Evolutionary conservation across 1,284 basidiomycete genomes (phyloP).

Genomic region (Ceratobasidium sp.): DNA sequence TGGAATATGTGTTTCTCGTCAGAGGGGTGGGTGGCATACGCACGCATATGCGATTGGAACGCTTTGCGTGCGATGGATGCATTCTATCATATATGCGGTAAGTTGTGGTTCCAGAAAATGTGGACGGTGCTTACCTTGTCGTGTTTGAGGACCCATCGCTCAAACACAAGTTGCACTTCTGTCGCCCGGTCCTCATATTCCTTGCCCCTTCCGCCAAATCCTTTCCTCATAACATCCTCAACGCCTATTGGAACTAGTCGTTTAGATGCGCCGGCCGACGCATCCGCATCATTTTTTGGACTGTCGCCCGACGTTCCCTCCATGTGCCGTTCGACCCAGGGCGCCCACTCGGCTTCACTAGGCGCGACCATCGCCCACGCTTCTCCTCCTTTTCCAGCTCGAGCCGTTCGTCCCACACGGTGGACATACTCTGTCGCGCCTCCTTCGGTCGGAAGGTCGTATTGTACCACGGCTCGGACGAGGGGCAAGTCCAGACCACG

Average conservation of each 20-base stretch:
- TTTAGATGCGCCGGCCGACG: slow-evolving; percentile 47
- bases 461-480: slow-evolving; percentile 94
- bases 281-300: slow-evolving; percentile 49
- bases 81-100: slow-evolving; percentile 59
- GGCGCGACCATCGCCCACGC: slow-evolving; percentile 93
- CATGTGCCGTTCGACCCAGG: slow-evolving; percentile 86
- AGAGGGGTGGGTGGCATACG: slow-evolving; percentile 96
- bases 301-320: slow-evolving; percentile 47
- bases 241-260: slow-evolving; percentile 66
- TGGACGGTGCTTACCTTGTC: slow-evolving; percentile 65
- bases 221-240: slow-evolving; percentile 74
- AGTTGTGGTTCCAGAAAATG: background rate
- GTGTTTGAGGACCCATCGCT: slow-evolving; percentile 86
- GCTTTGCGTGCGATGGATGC: slow-evolving; percentile 80
- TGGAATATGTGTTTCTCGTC: slow-evolving; percentile 97
- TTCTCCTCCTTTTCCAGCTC: slow-evolving; percentile 86
- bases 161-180: slow-evolving; percentile 93
- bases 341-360: slow-evolving; percentile 86
- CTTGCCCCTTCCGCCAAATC: slow-evolving; percentile 81
- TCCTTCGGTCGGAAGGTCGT: slow-evolving; percentile 96
- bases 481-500: slow-evolving; percentile 96
- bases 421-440: slow-evolving; percentile 98
- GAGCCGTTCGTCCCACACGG: slow-evolving; percentile 94
- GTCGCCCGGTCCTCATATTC: slow-evolving; percentile 94
- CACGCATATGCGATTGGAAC: slow-evolving; percentile 91